These are phyloP conservation scores for Colletotrichum sidae DNA, from an alignment of 2,329 filamentous ascomycete species.

Conservation along the genomic window DNA sequence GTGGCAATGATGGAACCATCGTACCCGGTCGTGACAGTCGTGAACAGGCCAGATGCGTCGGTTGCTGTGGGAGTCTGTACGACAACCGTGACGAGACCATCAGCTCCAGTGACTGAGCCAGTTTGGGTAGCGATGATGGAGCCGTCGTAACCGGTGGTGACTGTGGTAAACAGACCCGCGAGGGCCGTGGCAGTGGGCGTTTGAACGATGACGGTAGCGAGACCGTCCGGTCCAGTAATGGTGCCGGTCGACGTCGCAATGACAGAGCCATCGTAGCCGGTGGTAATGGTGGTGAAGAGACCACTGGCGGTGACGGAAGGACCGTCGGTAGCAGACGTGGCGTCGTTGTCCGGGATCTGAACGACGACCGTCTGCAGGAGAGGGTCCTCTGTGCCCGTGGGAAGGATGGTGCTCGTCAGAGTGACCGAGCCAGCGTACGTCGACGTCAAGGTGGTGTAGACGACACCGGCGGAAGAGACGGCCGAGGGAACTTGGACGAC, in stretches of 20 bases:
- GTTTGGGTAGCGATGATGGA: neutral
- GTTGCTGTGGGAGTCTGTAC: neutral
- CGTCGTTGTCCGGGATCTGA: neutral
- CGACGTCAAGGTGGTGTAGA: neutral
- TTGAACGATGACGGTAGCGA: neutral
- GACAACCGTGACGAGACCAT: neutral
- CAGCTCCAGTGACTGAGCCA: neutral
- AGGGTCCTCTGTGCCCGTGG: neutral
- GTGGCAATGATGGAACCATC: slow-evolving; percentile 6
- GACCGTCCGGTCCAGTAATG: no score
- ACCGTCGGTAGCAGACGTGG: neutral
- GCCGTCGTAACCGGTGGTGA: neutral
- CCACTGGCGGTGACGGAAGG: neutral
- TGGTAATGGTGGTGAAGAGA: slow-evolving; percentile 14
- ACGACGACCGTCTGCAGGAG: neutral
- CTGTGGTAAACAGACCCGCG: no score
- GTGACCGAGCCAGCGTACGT: neutral
- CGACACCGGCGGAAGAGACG: neutral
- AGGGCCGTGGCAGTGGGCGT: neutral
- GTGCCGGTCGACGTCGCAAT: neutral
- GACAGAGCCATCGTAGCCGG: slow-evolving; percentile 13
- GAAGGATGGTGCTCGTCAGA: neutral
- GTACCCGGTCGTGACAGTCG: slow-evolving; percentile 13
- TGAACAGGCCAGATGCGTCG: neutral
- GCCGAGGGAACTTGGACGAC: neutral